Evolutionary conservation across 2,329 filamentous ascomycete species (phyloP).

Genomic region (Cladophialophora yegresii): DNA sequence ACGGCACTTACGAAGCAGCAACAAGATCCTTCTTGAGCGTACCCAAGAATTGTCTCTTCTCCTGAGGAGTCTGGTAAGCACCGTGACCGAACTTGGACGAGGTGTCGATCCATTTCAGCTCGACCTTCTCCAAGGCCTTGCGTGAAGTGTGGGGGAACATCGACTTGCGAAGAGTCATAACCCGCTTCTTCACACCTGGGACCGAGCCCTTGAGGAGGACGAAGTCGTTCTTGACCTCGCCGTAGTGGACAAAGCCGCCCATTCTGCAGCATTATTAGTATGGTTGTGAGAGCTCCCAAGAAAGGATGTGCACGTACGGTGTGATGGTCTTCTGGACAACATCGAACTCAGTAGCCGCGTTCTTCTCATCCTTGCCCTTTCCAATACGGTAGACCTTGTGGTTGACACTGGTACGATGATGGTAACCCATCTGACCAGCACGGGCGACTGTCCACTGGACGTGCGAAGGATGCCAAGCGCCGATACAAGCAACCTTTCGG

Average conservation of each 20-base stretch:
- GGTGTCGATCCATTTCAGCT: constrained; percentile 99
- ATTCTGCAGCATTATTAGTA: constrained; percentile 62
- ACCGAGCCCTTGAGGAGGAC: constrained; percentile 96
- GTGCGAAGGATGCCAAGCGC: constrained; percentile 99
- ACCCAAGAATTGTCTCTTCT: constrained; percentile 98
- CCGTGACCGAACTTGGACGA: constrained; percentile 99
- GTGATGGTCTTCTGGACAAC: constrained; percentile 99
- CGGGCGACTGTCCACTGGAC: constrained; percentile 99
- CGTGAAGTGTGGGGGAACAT: constrained; percentile 97
- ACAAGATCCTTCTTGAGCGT: constrained; percentile 98
- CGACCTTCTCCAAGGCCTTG: constrained; percentile 96
- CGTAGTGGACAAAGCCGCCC: constrained; percentile 99
- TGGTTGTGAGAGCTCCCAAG: constrained; percentile 4
- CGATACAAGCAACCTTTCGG: constrained; percentile 99
- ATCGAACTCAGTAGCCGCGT: constrained; percentile 92
- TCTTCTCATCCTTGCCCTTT: constrained; percentile 86
- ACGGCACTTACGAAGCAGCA: constrained; percentile 53
- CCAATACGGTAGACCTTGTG: constrained; percentile 99
- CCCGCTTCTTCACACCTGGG: constrained; percentile 98
- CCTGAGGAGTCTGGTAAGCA: constrained; percentile 96
- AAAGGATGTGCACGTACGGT: constrained; percentile 70
- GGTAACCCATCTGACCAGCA: constrained; percentile 99
- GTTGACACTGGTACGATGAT: constrained; percentile 99
- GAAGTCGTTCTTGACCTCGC: constrained; percentile 99
- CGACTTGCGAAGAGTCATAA: constrained; percentile 98